These are phyloP conservation scores for Sapria himalayana DNA, from an alignment of 345 rosid genomes.

Conservation along the genomic window DNA sequence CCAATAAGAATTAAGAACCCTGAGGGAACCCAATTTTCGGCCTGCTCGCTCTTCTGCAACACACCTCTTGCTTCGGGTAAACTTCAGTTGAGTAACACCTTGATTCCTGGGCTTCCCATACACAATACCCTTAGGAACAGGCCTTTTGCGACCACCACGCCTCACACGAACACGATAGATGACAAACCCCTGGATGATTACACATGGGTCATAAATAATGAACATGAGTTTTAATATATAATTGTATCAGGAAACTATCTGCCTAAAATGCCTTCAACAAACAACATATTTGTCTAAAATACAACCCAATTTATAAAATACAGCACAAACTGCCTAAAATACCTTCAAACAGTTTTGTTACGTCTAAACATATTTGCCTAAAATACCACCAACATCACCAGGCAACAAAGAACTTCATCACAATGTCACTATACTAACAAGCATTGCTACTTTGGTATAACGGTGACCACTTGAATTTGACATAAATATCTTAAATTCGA, in stretches of 20 bases:
- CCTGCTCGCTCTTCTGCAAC: slow-evolving; percentile 99
- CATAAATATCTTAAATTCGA: too few species aligned
- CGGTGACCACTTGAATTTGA: too few species aligned
- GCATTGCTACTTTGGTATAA: too few species aligned
- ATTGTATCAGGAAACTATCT: not conserved
- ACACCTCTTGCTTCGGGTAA: slow-evolving; percentile 89
- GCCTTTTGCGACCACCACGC: slow-evolving; percentile 98
- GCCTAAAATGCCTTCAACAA: not conserved
- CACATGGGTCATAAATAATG: not conserved
- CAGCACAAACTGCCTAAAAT: too few species aligned
- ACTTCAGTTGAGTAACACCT: slow-evolving; percentile 95
- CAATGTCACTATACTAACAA: too few species aligned
- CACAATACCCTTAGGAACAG: slow-evolving; percentile 87
- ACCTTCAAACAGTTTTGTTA: too few species aligned
- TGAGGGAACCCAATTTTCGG: slow-evolving; percentile 67
- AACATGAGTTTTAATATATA: too few species aligned
- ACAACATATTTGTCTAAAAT: not conserved
- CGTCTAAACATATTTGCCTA: too few species aligned
- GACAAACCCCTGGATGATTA: slow-evolving; percentile 86
- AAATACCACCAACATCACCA: too few species aligned
- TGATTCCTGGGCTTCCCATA: slow-evolving; percentile 81
- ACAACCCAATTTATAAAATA: slow-evolving; percentile 13
- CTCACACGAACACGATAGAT: slow-evolving; percentile 69
- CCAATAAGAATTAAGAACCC: slow-evolving; percentile 95
- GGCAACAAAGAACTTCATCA: too few species aligned